A percentile compares a stretch with the other conserved stretches of the same genome.
Conservation (phyloP, 2,329 filamentous ascomycete species). For the Clarireedia monteithiana region DNA sequence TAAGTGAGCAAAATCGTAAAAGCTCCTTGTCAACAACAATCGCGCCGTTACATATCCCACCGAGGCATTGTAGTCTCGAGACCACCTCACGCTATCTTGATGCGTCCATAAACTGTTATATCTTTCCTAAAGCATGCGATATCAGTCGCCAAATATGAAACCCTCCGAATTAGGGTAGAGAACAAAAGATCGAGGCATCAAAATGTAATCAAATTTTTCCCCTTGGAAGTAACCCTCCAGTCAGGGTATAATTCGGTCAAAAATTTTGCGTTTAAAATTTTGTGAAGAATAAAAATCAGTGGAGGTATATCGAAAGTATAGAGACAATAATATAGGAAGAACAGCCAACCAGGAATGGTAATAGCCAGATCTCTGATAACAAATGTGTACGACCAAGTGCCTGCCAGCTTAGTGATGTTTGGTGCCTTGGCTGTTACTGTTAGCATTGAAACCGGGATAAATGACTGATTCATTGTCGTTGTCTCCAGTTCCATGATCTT, state of each 20-base stretch:
- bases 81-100: neutral
- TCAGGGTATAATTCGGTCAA: neutral
- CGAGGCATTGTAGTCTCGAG: conserved; percentile 1
- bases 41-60: neutral
- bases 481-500: neutral
- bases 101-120: neutral
- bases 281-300: too few species aligned
- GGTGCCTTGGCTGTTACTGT: neutral
- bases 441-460: neutral
- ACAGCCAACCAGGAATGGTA: neutral
- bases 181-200: neutral
- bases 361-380: neutral
- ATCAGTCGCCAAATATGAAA: neutral
- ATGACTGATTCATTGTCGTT: neutral
- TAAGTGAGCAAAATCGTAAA: neutral
- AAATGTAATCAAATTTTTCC: neutral
- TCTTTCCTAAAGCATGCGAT: neutral
- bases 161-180: neutral
- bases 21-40: neutral
- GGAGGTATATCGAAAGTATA: too few species aligned
- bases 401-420: neutral
- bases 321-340: neutral
- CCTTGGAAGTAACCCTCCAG: neutral
- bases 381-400: neutral
- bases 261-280: too few species aligned